Evolutionary conservation across 257 asterid species (phyloP).

Genomic region (Solanum pimpinellifolium): DNA sequence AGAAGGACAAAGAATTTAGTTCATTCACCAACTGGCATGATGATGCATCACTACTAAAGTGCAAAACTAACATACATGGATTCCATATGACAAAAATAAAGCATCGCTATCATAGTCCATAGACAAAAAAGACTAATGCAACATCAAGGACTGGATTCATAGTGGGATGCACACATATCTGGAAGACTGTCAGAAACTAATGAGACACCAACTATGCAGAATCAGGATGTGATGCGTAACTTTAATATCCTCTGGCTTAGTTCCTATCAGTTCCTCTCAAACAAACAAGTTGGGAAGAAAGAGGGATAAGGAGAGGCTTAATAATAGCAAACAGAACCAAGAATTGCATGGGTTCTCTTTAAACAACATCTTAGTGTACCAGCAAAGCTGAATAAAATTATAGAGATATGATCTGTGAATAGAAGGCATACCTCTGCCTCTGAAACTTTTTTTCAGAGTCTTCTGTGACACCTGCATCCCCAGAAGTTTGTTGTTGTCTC

Average conservation of each 20-base stretch:
- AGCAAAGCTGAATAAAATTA: background rate
- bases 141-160: background rate
- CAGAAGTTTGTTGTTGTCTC: conserved; percentile 26
- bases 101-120: background rate
- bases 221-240: background rate
- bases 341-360: background rate
- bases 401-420: background rate
- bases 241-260: background rate
- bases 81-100: background rate
- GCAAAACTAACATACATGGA: background rate
- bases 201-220: background rate
- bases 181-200: background rate
- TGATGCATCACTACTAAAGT: background rate
- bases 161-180: background rate
- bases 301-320: background rate
- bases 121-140: background rate
- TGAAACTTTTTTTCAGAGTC: conserved; percentile 29
- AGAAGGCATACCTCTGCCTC: conserved; percentile 36
- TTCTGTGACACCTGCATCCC: conserved; percentile 25
- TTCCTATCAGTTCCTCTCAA: background rate
- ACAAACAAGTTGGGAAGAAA: background rate
- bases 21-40: background rate
- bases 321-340: background rate
- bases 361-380: background rate
- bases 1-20: background rate